Conservation (phyloP, 257 asterid species). For the Henckelia pumila region DNA sequence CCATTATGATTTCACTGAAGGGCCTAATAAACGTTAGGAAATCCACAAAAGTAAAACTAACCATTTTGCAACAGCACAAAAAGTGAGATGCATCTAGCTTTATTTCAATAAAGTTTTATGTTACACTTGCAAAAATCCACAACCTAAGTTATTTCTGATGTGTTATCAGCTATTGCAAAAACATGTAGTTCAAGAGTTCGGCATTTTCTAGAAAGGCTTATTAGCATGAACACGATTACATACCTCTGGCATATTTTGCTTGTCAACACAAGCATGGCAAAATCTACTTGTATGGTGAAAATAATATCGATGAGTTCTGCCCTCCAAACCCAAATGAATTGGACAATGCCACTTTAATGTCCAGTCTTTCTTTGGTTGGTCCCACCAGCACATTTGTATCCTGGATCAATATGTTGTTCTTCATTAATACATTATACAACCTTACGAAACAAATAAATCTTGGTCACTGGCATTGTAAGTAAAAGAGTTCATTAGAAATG, state of each 20-base stretch:
- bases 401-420: constrained; percentile 41
- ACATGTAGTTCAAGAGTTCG: background rate
- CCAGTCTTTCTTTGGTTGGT: constrained; percentile 61
- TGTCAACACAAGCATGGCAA: constrained; percentile 21
- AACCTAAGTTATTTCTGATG: background rate
- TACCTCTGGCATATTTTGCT: constrained; percentile 37
- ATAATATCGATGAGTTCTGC: constrained; percentile 84
- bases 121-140: background rate
- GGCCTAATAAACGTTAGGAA: background rate
- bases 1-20: background rate
- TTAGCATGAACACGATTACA: constrained; percentile 13
- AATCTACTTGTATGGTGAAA: constrained; percentile 75
- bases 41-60: background rate
- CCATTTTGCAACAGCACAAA: background rate
- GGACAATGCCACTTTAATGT: constrained; percentile 80
- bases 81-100: background rate
- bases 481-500: constrained; percentile 5
- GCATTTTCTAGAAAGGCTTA: background rate
- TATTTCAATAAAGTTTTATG: too few species aligned
- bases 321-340: constrained; percentile 96
- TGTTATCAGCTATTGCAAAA: background rate
- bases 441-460: constrained; percentile 10
- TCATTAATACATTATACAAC: constrained; percentile 13
- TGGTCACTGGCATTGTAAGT: constrained; percentile 11
- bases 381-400: constrained; percentile 76